A percentile compares a stretch with the other conserved stretches of the same genome.
Conservation (phyloP, 2,329 filamentous ascomycete genomes). For the Grosmannia serpens region DNA sequence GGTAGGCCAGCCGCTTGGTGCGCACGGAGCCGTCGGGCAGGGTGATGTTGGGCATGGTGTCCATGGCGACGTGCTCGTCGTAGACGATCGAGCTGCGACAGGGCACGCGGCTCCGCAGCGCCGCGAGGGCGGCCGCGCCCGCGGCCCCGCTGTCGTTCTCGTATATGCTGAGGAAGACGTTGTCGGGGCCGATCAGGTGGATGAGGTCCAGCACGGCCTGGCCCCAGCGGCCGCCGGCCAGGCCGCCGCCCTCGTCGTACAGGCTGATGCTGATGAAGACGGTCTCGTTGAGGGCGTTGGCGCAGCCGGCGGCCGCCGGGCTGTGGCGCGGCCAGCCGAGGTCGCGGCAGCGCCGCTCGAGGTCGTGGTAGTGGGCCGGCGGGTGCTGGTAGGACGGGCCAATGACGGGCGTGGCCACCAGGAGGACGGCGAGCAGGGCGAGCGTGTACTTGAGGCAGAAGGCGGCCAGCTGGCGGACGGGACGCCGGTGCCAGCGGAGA, state of each 20-base stretch:
- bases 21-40: slow-evolving; percentile 50
- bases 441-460: slow-evolving; percentile 9
- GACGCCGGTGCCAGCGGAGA: background rate
- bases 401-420: slow-evolving; percentile 18
- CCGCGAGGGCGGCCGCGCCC: slow-evolving; percentile 41
- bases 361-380: slow-evolving; percentile 25
- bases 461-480: background rate
- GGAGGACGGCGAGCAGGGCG: slow-evolving; percentile 41
- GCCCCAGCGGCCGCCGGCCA: slow-evolving; percentile 56
- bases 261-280: slow-evolving; percentile 65
- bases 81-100: slow-evolving; percentile 41
- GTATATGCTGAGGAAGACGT: slow-evolving; percentile 63
- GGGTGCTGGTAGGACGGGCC: slow-evolving; percentile 31
- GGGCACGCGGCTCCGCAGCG: slow-evolving; percentile 35
- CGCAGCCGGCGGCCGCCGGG: slow-evolving; percentile 19
- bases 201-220: slow-evolving; percentile 48
- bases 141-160: slow-evolving; percentile 55
- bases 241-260: slow-evolving; percentile 48
- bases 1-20: slow-evolving; percentile 61
- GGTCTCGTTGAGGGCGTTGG: slow-evolving; percentile 41
- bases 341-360: slow-evolving; percentile 20
- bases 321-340: slow-evolving; percentile 10
- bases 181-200: slow-evolving; percentile 52
- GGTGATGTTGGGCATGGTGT: slow-evolving; percentile 44
- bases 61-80: slow-evolving; percentile 46